A percentile compares a stretch with the other conserved stretches of the same genome.
Conservation (phyloP, 305 asterid genomes). For the Fraxinus latifolia region DNA sequence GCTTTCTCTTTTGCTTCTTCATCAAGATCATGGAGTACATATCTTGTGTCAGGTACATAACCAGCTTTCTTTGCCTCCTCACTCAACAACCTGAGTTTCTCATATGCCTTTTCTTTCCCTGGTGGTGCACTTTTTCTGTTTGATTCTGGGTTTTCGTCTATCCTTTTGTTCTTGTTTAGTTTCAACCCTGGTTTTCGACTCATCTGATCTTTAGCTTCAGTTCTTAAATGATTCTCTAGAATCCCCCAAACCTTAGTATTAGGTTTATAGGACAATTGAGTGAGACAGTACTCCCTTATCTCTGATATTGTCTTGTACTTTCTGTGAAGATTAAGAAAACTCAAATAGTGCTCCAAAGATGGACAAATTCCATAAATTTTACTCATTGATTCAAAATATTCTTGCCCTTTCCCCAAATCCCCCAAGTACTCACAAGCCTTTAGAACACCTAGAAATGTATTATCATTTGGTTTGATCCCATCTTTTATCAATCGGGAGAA, state of each 20-base stretch:
- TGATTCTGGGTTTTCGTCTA: conserved; percentile 8
- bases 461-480: conserved; percentile 34
- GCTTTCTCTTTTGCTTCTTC: conserved; percentile 53
- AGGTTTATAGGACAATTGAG: conserved; percentile 27
- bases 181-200: not conserved
- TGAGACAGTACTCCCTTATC: conserved; percentile 20
- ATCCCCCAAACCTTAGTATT: not conserved
- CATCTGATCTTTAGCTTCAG: conserved; percentile 1
- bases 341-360: conserved; percentile 42
- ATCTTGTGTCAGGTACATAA: conserved; percentile 52
- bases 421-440: conserved; percentile 51
- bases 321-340: conserved; percentile 22
- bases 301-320: conserved; percentile 5
- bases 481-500: conserved; percentile 35
- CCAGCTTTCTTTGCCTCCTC: conserved; percentile 43
- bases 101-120: conserved; percentile 37
- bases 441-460: conserved; percentile 42
- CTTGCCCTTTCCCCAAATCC: conserved; percentile 33
- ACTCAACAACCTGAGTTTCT: conserved; percentile 37
- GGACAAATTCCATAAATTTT: conserved; percentile 39
- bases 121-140: conserved; percentile 16
- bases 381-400: conserved; percentile 40
- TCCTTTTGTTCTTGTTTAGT: not conserved
- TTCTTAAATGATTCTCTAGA: not conserved
- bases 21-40: conserved; percentile 43